Evolutionary conservation across 2,329 filamentous ascomycete genomes (phyloP), one percentile per base, ranked within the genome.

Genomic region (Coniosporium tulheliwenetii): DNA sequence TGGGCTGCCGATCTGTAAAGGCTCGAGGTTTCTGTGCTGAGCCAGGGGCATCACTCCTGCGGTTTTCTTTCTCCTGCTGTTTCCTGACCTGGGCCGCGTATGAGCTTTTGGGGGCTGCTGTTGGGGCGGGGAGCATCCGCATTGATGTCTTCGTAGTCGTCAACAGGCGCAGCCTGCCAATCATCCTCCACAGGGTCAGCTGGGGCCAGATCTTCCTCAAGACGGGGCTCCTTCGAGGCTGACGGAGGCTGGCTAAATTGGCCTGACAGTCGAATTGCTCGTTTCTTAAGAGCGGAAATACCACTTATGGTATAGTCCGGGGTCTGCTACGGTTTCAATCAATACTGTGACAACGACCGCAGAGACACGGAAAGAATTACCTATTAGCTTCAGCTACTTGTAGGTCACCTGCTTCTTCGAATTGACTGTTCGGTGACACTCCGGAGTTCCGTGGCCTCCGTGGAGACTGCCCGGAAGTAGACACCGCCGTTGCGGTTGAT

Each of bases 1-100:
- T 54, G 0, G 47, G 37, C 41, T 68, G 66, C 10, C 50, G 57
- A 29, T 65, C 63, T 30, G 65, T 58, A 34, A 66, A 56, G 5
- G 53, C 51, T 10, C 30, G 40, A 32, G 42, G 45, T 30, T 41
- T 44, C 36, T 43, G 45, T 38, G 38, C 39, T 8, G 36, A 35
- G 8, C 34, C 36, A 26, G 15, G 15, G 13, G 36, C 45, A 7
- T 44, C 15, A 33, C 41, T 40, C 19, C 47, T 48, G 8, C 48
- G 53, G 35, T 63, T 62, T 41, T 60, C 58, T 42, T 61, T 58
- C 30, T 53, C 40, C 36, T 38, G 39, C 32, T 19, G 19, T 33
- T 36, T 30, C 8, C 37, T 39, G n/a, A 39, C 41, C 42, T 53
- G 37, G 26, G 33, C 35, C 29, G 13, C 32, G 15, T 31, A 37